Evolutionary conservation across 805 yeast genomes (phyloP).

Genomic region (Saccharomyces jurei): DNA sequence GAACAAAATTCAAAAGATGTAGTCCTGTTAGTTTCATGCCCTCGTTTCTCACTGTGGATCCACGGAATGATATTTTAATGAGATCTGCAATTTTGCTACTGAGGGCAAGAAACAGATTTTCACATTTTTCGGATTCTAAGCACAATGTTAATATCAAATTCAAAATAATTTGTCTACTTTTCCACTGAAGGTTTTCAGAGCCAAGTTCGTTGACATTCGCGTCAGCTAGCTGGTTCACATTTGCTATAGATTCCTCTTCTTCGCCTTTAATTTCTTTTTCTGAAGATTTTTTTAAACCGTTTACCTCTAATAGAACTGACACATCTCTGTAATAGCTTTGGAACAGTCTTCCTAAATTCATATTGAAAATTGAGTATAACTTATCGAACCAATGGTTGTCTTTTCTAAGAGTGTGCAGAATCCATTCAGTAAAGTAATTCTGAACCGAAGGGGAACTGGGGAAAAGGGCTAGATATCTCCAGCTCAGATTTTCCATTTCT

Average conservation of each 20-base stretch:
- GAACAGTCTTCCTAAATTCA: slow-evolving; percentile 37
- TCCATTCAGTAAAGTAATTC: slow-evolving; percentile 50
- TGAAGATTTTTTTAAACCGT: slow-evolving; percentile 26
- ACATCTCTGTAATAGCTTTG: slow-evolving; percentile 37
- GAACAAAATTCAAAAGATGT: slow-evolving; percentile 51
- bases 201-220: background rate
- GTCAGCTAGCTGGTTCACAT: slow-evolving; percentile 4
- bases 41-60: slow-evolving; percentile 65
- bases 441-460: slow-evolving; percentile 39
- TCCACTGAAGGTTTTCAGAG: slow-evolving; percentile 35
- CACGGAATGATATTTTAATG: slow-evolving; percentile 69
- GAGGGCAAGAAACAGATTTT: slow-evolving; percentile 2
- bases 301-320: slow-evolving; percentile 34
- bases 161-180: slow-evolving; percentile 34
- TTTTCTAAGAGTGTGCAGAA: slow-evolving; percentile 40
- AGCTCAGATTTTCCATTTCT: slow-evolving; percentile 45
- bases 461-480: slow-evolving; percentile 47
- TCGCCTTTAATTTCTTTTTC: slow-evolving; percentile 36
- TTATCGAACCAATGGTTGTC: slow-evolving; percentile 48
- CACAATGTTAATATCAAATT: slow-evolving; percentile 25
- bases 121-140: slow-evolving; percentile 3
- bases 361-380: slow-evolving; percentile 42
- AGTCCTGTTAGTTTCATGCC: slow-evolving; percentile 59
- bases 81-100: slow-evolving; percentile 49
- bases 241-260: slow-evolving; percentile 40